phyloP scores from a whole-genome alignment of 169 alveolate genomes.

The Babesia ovata region DNA sequence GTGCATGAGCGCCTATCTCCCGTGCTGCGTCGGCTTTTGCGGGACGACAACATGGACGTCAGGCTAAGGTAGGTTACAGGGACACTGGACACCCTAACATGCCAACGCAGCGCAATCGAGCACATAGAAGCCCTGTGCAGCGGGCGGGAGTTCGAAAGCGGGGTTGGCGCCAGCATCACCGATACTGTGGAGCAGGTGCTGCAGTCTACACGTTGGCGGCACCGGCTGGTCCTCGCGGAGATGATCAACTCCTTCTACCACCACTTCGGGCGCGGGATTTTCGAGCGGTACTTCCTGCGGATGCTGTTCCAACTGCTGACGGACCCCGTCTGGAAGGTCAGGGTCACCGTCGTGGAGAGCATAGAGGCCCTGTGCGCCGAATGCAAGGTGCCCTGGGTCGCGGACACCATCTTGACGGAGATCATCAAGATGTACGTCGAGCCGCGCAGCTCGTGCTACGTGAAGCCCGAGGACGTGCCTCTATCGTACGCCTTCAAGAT shows the following conservation, averaged over 20 bases:
- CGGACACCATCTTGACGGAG: slow-evolving; percentile 43
- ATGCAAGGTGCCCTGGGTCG: slow-evolving; percentile 52
- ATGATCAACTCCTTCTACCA: slow-evolving; percentile 36
- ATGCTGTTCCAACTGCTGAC: slow-evolving; percentile 43
- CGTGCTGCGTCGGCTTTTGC: slow-evolving; percentile 18
- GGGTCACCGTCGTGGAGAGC: slow-evolving; percentile 49
- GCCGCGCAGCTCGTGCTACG: slow-evolving; percentile 46
- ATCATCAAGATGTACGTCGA: slow-evolving; percentile 28
- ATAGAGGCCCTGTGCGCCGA: slow-evolving; percentile 49
- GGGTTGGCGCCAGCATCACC: slow-evolving; percentile 26
- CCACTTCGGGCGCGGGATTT: slow-evolving; percentile 52
- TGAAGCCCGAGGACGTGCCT: slow-evolving; percentile 14
- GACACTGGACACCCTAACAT: not conserved
- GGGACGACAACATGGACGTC: slow-evolving; percentile 54
- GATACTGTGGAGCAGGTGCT: slow-evolving; percentile 47
- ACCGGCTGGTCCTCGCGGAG: slow-evolving; percentile 62
- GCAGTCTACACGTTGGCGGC: slow-evolving; percentile 54
- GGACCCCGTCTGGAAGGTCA: slow-evolving; percentile 69
- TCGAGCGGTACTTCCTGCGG: slow-evolving; percentile 38
- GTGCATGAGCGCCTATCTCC: slow-evolving; percentile 20
- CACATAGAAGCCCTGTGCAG: slow-evolving; percentile 55
- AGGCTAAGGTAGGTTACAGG: slow-evolving; percentile 43
- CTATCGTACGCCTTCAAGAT: slow-evolving; percentile 48
- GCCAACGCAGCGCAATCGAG: slow-evolving; percentile 24
- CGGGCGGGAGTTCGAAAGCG: slow-evolving; percentile 44